Conservation (phyloP, 495 filamentous ascomycete species). For the Podospora conica region DNA sequence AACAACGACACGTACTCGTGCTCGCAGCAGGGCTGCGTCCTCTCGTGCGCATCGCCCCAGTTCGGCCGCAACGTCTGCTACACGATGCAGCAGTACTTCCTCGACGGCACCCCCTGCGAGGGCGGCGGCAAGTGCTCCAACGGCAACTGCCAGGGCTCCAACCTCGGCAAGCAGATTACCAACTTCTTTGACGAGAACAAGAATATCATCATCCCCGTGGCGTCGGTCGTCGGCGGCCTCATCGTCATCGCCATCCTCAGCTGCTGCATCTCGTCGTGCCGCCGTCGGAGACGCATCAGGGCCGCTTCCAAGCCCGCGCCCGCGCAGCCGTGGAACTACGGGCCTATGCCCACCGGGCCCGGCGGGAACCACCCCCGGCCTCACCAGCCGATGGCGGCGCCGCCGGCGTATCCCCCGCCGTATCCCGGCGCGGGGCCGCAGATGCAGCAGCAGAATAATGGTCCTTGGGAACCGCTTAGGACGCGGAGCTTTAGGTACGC, state of each 20-base stretch:
- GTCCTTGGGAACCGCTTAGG: constrained; percentile 19
- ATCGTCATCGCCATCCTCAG: constrained; percentile 55
- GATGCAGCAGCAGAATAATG: background rate
- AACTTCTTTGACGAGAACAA: constrained; percentile 67
- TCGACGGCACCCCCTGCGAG: constrained; percentile 85
- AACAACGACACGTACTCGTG: constrained; percentile 82
- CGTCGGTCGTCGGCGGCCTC: constrained; percentile 58
- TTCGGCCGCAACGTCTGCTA: constrained; percentile 61
- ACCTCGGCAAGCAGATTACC: constrained; percentile 52
- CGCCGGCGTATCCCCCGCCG: background rate
- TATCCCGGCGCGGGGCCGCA: constrained; percentile 3
- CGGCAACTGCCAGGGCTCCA: constrained; percentile 62
- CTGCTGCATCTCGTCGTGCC: constrained; percentile 49
- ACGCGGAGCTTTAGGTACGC: constrained; percentile 25
- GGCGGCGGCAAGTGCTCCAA: constrained; percentile 74
- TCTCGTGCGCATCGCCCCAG: constrained; percentile 70
- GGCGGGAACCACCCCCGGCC: background rate
- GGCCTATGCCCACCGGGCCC: constrained; percentile 8
- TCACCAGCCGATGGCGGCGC: background rate
- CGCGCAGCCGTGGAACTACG: constrained; percentile 5
- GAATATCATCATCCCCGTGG: constrained; percentile 70
- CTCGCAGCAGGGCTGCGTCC: constrained; percentile 60
- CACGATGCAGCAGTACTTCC: constrained; percentile 80
- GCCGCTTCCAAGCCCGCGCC: background rate
- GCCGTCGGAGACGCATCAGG: constrained; percentile 28